Conservation (phyloP, 2,329 filamentous ascomycete genomes). For the Apiospora rasikravindrae region DNA sequence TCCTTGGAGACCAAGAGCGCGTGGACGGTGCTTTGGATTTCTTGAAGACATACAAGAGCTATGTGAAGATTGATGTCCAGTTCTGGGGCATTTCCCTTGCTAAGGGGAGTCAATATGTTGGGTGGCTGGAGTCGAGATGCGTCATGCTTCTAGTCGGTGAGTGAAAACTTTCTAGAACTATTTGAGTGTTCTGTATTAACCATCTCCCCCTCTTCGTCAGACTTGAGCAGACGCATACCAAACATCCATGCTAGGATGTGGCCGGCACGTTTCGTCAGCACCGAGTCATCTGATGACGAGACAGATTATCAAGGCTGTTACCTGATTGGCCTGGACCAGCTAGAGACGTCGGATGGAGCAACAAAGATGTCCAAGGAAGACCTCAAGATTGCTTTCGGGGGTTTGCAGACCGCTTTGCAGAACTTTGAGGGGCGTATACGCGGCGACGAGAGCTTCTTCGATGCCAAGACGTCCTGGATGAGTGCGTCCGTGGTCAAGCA, state of each 20-base stretch:
- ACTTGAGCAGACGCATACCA: slow-evolving; percentile 59
- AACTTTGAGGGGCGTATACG: slow-evolving; percentile 56
- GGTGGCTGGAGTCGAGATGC: slow-evolving; percentile 68
- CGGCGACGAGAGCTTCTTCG: slow-evolving; percentile 53
- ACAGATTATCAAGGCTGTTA: slow-evolving; percentile 65
- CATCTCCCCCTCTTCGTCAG: slow-evolving; percentile 38
- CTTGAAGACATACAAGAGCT: slow-evolving; percentile 56
- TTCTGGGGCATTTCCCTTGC: slow-evolving; percentile 67
- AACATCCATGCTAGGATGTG: slow-evolving; percentile 62
- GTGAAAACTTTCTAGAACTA: slow-evolving; percentile 29
- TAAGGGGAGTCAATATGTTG: slow-evolving; percentile 60
- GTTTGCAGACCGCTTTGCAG: slow-evolving; percentile 49
- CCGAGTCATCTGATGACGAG: slow-evolving; percentile 32
- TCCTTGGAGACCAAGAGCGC: slow-evolving; percentile 40
- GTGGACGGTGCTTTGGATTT: slow-evolving; percentile 50
- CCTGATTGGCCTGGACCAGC: slow-evolving; percentile 60
- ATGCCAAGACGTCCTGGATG: slow-evolving; percentile 55
- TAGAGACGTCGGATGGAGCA: slow-evolving; percentile 28
- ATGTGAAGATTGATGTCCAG: slow-evolving; percentile 65
- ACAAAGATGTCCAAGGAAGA: slow-evolving; percentile 45
- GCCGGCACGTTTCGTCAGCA: slow-evolving; percentile 63
- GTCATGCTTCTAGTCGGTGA: slow-evolving; percentile 62
- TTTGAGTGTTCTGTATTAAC: background rate
- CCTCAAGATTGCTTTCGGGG: slow-evolving; percentile 46
- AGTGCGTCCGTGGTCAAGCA: slow-evolving; percentile 45